These are phyloP conservation scores for Chamaecyparis obtusa DNA, from an alignment of 75 land plant genomes.

Conservation along the genomic window DNA sequence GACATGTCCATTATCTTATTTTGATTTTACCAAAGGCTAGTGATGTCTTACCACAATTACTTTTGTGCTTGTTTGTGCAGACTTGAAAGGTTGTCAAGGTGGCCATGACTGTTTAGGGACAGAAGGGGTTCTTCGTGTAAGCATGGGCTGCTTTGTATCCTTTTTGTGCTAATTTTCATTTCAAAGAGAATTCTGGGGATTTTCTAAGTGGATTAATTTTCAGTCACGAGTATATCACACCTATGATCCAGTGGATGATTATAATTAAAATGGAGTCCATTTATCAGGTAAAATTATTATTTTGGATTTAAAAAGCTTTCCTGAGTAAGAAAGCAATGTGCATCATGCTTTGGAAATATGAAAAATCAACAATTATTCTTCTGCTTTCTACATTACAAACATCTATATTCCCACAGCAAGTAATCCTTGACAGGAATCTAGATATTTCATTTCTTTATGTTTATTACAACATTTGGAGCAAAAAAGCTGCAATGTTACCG, in stretches of 20 bases:
- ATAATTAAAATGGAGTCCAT: background rate
- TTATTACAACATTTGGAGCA: conserved; percentile 78
- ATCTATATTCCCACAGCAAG: background rate
- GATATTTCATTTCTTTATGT: conserved; percentile 79
- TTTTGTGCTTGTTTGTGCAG: conserved; percentile 34
- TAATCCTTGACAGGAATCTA: conserved; percentile 29
- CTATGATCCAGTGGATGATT: background rate
- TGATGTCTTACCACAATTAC: background rate
- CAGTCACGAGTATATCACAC: background rate
- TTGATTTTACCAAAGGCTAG: background rate
- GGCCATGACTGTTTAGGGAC: conserved; percentile 67
- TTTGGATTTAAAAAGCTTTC: background rate
- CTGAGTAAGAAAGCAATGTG: background rate
- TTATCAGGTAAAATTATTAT: background rate
- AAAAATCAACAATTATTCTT: background rate
- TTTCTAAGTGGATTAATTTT: background rate
- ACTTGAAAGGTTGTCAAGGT: conserved; percentile 61
- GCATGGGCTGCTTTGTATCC: conserved; percentile 95
- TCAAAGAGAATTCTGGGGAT: background rate
- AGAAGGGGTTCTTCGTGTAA: conserved; percentile 85
- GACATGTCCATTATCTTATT: background rate
- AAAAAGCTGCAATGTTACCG: conserved; percentile 45
- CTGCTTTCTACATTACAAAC: background rate
- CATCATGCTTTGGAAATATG: background rate
- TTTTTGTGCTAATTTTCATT: conserved; percentile 15